A percentile compares a stretch with the other conserved stretches of the same genome.
Conservation (phyloP, 805 yeast species). For the Zygoascus biomembranicola region DNA sequence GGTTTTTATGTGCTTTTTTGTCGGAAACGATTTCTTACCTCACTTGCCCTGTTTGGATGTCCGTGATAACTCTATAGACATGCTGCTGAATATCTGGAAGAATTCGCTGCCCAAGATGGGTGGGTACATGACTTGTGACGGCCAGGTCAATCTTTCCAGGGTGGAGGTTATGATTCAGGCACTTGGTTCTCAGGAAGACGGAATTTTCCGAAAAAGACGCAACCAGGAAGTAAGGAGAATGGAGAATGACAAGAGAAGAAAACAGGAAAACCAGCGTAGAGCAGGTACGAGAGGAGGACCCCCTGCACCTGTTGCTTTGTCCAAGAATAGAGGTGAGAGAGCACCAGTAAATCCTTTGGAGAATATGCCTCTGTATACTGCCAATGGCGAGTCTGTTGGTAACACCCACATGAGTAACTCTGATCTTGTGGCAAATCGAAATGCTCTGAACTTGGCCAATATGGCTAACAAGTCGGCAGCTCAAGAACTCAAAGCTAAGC, state of each 20-base stretch:
- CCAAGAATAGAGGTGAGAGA: slow-evolving; percentile 56
- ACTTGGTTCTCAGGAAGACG: slow-evolving; percentile 67
- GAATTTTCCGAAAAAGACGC: slow-evolving; percentile 61
- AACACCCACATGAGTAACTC: slow-evolving; percentile 56
- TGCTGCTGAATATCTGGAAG: slow-evolving; percentile 78
- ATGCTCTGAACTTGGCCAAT: slow-evolving; percentile 58
- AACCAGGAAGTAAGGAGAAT: slow-evolving; percentile 63
- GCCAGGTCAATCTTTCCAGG: slow-evolving; percentile 62
- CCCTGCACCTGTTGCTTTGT: slow-evolving; percentile 26
- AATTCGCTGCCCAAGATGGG: slow-evolving; percentile 53
- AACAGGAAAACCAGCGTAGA: slow-evolving; percentile 26
- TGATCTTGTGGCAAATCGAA: slow-evolving; percentile 60
- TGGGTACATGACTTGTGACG: slow-evolving; percentile 86
- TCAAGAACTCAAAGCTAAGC: slow-evolving; percentile 42
- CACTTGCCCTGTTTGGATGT: slow-evolving; percentile 93
- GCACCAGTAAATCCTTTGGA: slow-evolving; percentile 64
- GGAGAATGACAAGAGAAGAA: slow-evolving; percentile 55
- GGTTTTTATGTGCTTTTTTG: slow-evolving; percentile 97
- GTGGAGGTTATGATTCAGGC: slow-evolving; percentile 63
- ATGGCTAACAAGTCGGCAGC: slow-evolving; percentile 66
- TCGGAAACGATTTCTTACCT: slow-evolving; percentile 97
- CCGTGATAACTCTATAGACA: slow-evolving; percentile 87
- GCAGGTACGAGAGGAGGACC: slow-evolving; percentile 1
- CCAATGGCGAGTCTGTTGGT: slow-evolving; percentile 67
- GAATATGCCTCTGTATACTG: slow-evolving; percentile 69